Base-by-base conservation (phyloP, 306 rosid genomes). In the Potentilla sterilis region DNA sequence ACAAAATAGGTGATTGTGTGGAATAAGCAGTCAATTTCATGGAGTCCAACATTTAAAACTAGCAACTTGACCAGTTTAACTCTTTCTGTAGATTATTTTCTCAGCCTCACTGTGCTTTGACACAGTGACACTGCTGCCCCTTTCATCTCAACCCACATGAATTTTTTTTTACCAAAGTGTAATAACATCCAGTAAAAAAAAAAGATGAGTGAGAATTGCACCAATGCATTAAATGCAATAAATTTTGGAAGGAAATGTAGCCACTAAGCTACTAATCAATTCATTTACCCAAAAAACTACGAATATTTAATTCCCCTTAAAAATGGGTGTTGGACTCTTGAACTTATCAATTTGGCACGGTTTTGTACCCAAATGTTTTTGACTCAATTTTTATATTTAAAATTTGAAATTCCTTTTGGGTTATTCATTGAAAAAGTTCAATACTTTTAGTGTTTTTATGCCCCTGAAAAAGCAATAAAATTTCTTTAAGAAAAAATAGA, bases 251-350 rank as follows among this genome's bases (percentile, higher is more conserved):
- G 16, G 40, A 44, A 14, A 24, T 43, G 72, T 16, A 22, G 55
- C 32, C 34, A 67, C 38, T 22, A 22, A 34, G n/a, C n/a, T 14
- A 47, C 40, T 69, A 0, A 24, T 47, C 2, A 24, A 70, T 49
- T 51, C 32, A 49, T 35, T 37, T 37, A 9, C 52, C 46, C 48
- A 41, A 72, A 62, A 34, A 70, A 55, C n/a, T 7, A 72, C 3
- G 41, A 72, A 21, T 72, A 54, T 72, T 72, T 55, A 55, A 55
- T 72, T 55, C 76, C 52, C n/a, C 6, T 21, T 55, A 13, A 72
- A 72, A 55, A 15, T 54, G 48, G 76, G 67, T 34, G 43, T 62
- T 62, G 67, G 67, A 62, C 67, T 28, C 51, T 72, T 21, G 40
- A 72, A 54, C 38, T 38, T 54, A 38, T 40, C 40, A 21, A 22